Percentiles rank a stretch among this genome's conserved stretches.
Evolutionary conservation across 2,329 filamentous ascomycete genomes (phyloP).

Genomic region (Aspergillus alliaceus): DNA sequence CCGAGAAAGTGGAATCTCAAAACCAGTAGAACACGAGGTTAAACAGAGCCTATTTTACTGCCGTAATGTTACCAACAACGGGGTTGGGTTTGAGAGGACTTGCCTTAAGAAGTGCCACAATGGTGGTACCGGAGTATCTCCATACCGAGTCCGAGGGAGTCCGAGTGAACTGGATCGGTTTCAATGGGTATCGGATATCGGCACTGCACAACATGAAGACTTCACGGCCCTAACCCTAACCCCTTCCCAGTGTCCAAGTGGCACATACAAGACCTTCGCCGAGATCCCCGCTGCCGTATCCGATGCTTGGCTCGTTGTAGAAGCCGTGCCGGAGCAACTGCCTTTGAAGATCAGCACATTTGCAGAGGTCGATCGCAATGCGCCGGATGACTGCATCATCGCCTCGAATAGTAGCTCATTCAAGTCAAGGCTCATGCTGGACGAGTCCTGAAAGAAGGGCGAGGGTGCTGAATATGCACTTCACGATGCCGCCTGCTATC

Average conservation of each 20-base stretch:
- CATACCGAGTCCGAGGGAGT: constrained; percentile 18
- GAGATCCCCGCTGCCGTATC: constrained; percentile 43
- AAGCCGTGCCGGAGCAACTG: constrained; percentile 54
- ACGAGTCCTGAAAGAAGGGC: constrained; percentile 38
- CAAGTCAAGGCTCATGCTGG: constrained; percentile 52
- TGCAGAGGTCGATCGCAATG: constrained; percentile 45
- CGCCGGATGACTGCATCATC: constrained; percentile 50
- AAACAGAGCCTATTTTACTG: too few species aligned
- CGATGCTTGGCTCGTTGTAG: constrained; percentile 56
- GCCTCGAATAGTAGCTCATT: constrained; percentile 55
- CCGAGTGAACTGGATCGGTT: not conserved
- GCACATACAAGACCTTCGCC: constrained; percentile 34
- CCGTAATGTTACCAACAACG: too few species aligned
- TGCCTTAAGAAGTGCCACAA: not conserved
- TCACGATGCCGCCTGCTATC: constrained; percentile 49
- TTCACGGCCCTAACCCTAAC: constrained; percentile 28
- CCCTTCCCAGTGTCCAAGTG: constrained; percentile 24
- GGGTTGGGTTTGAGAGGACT: not conserved
- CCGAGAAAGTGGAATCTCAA: too few species aligned
- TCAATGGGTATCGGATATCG: not conserved
- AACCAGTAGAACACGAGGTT: too few species aligned
- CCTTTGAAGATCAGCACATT: constrained; percentile 52
- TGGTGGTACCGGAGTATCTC: constrained; percentile 23
- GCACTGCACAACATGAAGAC: constrained; percentile 7
- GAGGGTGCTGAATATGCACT: constrained; percentile 55